Conservation (phyloP, 495 filamentous ascomycete species). For the Penicillium argentinense region DNA sequence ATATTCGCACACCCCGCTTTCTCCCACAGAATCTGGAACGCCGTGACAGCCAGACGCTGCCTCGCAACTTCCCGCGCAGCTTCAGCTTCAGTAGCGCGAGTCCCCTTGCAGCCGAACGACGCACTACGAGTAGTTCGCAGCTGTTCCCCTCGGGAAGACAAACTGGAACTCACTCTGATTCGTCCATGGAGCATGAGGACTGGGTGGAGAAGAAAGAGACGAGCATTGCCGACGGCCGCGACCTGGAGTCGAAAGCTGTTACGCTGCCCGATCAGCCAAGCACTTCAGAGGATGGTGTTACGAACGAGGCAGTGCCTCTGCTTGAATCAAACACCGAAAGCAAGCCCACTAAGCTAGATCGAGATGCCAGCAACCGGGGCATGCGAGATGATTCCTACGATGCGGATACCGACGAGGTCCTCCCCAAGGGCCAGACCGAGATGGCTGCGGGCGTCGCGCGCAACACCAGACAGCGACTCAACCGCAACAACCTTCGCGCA, state of each 20-base stretch:
- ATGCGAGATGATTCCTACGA: background rate
- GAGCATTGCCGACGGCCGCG: no score
- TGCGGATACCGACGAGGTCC: background rate
- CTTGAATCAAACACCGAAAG: background rate
- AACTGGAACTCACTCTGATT: background rate
- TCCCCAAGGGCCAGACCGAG: background rate
- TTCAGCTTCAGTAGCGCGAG: background rate
- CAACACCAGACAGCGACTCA: background rate
- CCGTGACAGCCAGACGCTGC: background rate
- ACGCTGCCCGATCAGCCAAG: no score
- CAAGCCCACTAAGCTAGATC: background rate
- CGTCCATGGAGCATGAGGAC: background rate
- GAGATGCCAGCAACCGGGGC: background rate
- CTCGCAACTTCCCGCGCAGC: background rate
- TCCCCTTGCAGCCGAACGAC: background rate
- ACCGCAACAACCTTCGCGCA: background rate
- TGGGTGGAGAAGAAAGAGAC: no score
- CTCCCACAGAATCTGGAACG: background rate
- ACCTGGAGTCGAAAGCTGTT: no score
- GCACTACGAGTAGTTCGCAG: background rate
- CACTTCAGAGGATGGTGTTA: no score
- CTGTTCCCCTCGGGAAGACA: background rate
- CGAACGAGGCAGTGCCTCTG: no score
- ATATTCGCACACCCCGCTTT: background rate
- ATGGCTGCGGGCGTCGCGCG: background rate